Conservation (phyloP, 305 asterid genomes). For the Salvia sclarea region DNA sequence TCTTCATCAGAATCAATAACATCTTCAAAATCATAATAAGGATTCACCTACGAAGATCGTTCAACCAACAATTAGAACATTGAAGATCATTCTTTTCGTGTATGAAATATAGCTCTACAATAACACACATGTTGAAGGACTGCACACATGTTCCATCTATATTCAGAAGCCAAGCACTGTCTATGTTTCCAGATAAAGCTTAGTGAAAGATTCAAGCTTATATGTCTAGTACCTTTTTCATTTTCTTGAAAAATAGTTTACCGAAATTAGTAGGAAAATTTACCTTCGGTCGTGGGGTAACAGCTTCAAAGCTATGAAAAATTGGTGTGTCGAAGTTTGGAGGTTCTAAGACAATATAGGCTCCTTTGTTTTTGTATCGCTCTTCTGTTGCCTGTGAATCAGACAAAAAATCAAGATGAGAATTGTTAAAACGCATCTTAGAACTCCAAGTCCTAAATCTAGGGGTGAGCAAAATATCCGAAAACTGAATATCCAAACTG, state of each 20-base stretch:
- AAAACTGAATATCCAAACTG: too few relatives aligned
- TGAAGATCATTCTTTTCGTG: not conserved
- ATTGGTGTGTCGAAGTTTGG: slow-evolving; percentile 68
- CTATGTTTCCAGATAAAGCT: not conserved
- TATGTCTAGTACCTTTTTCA: slow-evolving; percentile 10
- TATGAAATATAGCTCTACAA: not conserved
- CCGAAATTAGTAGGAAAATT: slow-evolving; percentile 19
- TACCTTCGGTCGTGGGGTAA: slow-evolving; percentile 92
- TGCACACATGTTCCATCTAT: not conserved
- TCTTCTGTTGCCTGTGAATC: slow-evolving; percentile 78
- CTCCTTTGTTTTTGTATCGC: slow-evolving; percentile 86
- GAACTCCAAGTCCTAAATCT: not conserved
- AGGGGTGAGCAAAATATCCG: too few relatives aligned
- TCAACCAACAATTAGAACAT: slow-evolving; percentile 13
- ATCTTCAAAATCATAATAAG: slow-evolving; percentile 78
- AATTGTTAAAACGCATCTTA: not conserved
- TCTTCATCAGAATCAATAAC: slow-evolving; percentile 92
- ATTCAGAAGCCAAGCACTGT: not conserved
- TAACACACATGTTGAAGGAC: not conserved
- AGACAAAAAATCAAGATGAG: slow-evolving; percentile 25
- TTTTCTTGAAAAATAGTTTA: slow-evolving; percentile 10
- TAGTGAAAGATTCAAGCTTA: not conserved
- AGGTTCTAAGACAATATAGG: slow-evolving; percentile 78
- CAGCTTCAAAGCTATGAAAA: slow-evolving; percentile 82
- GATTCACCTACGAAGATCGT: slow-evolving; percentile 59